A percentile compares a stretch with the other conserved stretches of the same genome.
Conservation (phyloP, 73 alveolate species). For the Tetrahymena borealis region DNA sequence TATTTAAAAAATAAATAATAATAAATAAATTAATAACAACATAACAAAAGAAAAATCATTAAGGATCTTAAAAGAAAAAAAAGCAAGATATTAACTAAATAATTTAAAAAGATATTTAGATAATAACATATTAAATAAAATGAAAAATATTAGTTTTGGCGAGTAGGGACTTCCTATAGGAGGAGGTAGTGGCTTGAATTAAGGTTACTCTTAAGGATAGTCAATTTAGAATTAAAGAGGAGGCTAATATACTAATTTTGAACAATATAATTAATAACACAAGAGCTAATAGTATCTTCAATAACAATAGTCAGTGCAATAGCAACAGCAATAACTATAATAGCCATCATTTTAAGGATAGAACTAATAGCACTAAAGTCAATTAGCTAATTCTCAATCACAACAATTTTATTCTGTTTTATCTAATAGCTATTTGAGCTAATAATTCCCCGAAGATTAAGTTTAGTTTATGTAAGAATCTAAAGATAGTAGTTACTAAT, state of each 20-base stretch:
- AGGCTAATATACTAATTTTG: not conserved
- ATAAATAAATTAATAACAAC: too few relatives aligned
- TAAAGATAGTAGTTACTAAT: not conserved
- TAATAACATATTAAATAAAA: not conserved
- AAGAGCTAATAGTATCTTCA: not conserved
- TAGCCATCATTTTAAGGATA: not conserved
- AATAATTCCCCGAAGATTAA: not conserved
- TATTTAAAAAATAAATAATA: too few relatives aligned
- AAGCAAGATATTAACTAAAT: not conserved
- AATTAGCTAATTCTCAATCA: not conserved
- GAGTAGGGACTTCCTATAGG: not conserved
- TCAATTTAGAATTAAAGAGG: not conserved
- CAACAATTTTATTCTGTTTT: not conserved
- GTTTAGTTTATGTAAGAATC: not conserved
- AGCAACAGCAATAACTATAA: not conserved
- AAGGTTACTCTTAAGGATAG: not conserved
- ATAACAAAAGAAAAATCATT: too few relatives aligned
- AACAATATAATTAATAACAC: not conserved
- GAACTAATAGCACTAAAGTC: not conserved
- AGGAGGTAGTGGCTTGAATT: not conserved
- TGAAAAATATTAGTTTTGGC: not conserved
- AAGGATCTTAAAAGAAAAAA: too few relatives aligned
- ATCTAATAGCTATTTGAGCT: not conserved
- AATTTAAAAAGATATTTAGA: not conserved
- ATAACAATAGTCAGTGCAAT: not conserved